phyloP scores from a whole-genome alignment of 257 asterid genomes.

The Vinca minor region DNA sequence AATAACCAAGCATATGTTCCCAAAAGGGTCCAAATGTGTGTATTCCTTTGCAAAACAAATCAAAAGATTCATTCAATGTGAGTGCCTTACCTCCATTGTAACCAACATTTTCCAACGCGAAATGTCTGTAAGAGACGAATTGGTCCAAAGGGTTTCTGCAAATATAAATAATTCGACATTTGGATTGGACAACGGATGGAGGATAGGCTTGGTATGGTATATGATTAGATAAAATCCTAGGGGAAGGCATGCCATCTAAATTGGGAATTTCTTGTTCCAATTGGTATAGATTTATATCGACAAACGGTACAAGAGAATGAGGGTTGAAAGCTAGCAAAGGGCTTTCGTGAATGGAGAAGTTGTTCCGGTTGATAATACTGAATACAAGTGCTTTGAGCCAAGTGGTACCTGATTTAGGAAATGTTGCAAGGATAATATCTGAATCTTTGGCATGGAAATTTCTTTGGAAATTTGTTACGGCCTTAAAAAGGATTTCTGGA shows the following conservation, averaged over 20 bases:
- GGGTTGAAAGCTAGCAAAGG: neutral
- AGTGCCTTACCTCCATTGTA: neutral
- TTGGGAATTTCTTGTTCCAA: neutral
- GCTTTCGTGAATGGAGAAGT: neutral
- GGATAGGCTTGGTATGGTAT: neutral
- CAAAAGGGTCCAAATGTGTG: neutral
- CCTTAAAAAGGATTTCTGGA: too few species aligned
- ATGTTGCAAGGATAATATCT: slow-evolving; percentile 13
- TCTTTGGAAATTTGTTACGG: neutral
- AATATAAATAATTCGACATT: neutral
- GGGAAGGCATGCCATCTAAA: neutral
- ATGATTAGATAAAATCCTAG: neutral
- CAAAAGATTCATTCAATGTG: neutral
- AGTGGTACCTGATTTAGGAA: slow-evolving; percentile 18
- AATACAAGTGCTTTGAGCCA: slow-evolving; percentile 12
- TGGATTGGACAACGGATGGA: neutral
- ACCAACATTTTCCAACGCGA: neutral
- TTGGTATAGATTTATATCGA: neutral
- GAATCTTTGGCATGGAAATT: slow-evolving; percentile 8
- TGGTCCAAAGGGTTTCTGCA: too few species aligned
- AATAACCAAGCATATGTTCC: too few species aligned
- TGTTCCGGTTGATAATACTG: slow-evolving; percentile 14
- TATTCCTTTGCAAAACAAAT: neutral
- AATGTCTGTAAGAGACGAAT: neutral
- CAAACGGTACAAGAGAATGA: neutral